phyloP scores from a whole-genome alignment of 1,139 yeast genomes.

The Hemisphaericaspora xylofermentans region DNA sequence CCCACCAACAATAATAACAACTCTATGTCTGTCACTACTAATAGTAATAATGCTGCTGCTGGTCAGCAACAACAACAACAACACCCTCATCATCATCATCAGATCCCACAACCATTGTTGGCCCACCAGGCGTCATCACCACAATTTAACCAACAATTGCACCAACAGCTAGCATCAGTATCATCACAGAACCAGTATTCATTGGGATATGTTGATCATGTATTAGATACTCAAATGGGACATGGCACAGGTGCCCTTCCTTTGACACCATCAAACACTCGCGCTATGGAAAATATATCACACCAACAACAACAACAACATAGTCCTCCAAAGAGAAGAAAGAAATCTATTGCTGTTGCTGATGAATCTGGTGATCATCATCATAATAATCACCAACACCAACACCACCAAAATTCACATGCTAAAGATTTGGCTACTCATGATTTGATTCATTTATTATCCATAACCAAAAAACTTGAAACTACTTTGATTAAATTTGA shows the following conservation, averaged over 20 bases:
- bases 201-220: conserved; percentile 6
- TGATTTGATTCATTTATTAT: conserved; percentile 33
- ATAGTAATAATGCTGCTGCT: not conserved
- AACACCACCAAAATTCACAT: too few species aligned
- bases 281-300: not conserved
- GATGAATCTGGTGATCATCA: conserved; percentile 1
- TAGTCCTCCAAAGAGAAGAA: conserved; percentile 5
- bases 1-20: not conserved
- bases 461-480: conserved; percentile 34
- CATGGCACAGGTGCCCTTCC: not conserved
- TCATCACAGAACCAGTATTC: not conserved
- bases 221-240: conserved; percentile 5
- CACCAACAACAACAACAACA: conserved; percentile 5
- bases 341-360: not conserved
- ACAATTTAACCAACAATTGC: conserved; percentile 6
- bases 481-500: conserved; percentile 21
- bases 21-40: too few species aligned
- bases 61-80: conserved; percentile 1
- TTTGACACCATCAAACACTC: conserved; percentile 8
- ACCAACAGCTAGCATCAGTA: not conserved
- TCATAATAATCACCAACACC: too few species aligned
- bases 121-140: conserved; percentile 6
- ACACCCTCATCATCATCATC: conserved; percentile 3
- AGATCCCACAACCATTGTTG: conserved; percentile 3
- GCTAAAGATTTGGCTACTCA: conserved; percentile 16